A percentile compares a stretch with the other conserved stretches of the same genome.
These are phyloP conservation scores for Trichodelitschia bisporula DNA, from an alignment of 495 filamentous ascomycete species.

Conservation along the genomic window DNA sequence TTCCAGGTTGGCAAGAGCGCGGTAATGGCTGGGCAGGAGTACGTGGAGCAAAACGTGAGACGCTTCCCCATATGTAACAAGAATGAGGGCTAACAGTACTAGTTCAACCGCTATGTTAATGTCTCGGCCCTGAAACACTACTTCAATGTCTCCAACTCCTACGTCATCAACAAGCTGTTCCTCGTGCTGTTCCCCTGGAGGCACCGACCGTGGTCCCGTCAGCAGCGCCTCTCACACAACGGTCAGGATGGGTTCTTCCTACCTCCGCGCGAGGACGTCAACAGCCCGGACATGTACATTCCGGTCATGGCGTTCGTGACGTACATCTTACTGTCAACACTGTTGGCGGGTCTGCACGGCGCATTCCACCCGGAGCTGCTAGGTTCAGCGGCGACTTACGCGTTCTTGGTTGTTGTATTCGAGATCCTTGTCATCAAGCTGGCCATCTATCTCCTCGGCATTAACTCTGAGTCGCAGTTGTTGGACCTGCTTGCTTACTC, in stretches of 20 bases:
- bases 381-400: constrained; percentile 64
- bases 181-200: constrained; percentile 94
- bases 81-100: neutral
- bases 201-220: constrained; percentile 85
- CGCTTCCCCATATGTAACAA: constrained; percentile 1
- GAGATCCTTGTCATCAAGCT: constrained; percentile 80
- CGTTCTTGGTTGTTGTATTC: constrained; percentile 54
- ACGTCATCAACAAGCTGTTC: constrained; percentile 21
- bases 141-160: constrained; percentile 21
- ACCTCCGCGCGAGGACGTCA: constrained; percentile 88
- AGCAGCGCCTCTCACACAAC: constrained; percentile 27
- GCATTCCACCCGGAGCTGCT: constrained; percentile 84
- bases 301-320: constrained; percentile 86
- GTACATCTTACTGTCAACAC: constrained; percentile 77
- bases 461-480: constrained; percentile 69
- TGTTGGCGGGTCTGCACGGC: constrained; percentile 77
- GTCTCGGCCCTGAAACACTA: constrained; percentile 27
- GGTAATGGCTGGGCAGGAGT: constrained; percentile 68
- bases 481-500: constrained; percentile 87
- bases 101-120: constrained; percentile 88
- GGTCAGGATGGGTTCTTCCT: constrained; percentile 60
- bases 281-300: constrained; percentile 98
- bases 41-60: constrained; percentile 74
- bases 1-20: constrained; percentile 85
- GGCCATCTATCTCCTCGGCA: constrained; percentile 76